Conservation (phyloP, 495 filamentous ascomycete species). For the Trichoderma orchidacearum region DNA sequence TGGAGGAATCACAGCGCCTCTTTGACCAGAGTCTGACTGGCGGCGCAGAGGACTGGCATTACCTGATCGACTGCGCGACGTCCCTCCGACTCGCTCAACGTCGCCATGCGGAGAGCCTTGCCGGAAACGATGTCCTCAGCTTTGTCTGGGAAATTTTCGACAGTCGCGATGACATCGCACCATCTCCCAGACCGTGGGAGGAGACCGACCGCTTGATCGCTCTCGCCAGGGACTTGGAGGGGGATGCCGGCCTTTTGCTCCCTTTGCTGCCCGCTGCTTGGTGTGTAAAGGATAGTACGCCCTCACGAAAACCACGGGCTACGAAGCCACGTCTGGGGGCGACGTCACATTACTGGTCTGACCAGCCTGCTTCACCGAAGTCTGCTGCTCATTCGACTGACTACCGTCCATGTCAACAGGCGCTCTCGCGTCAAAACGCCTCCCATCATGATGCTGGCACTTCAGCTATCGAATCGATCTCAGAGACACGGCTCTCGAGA, state of each 20-base stretch:
- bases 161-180: not conserved
- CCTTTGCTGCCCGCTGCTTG: not conserved
- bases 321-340: not conserved
- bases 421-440: not conserved
- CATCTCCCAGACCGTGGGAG: not conserved
- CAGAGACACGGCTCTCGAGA: not conserved
- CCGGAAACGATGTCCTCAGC: not conserved
- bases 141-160: not conserved
- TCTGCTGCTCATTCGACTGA: too few relatives aligned
- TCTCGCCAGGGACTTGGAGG: not conserved
- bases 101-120: not conserved
- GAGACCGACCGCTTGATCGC: conserved; percentile 1
- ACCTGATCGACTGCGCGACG: not conserved
- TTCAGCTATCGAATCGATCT: not conserved
- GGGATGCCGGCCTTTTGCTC: not conserved
- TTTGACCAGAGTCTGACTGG: not conserved
- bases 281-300: not conserved
- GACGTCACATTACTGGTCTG: not conserved
- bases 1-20: not conserved
- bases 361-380: not conserved
- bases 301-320: not conserved
- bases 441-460: not conserved
- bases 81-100: not conserved
- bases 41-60: not conserved
- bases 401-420: not conserved